These are phyloP conservation scores for Paraphoma sp. DNA, from an alignment of 2,329 filamentous ascomycete genomes.

Conservation along the genomic window DNA sequence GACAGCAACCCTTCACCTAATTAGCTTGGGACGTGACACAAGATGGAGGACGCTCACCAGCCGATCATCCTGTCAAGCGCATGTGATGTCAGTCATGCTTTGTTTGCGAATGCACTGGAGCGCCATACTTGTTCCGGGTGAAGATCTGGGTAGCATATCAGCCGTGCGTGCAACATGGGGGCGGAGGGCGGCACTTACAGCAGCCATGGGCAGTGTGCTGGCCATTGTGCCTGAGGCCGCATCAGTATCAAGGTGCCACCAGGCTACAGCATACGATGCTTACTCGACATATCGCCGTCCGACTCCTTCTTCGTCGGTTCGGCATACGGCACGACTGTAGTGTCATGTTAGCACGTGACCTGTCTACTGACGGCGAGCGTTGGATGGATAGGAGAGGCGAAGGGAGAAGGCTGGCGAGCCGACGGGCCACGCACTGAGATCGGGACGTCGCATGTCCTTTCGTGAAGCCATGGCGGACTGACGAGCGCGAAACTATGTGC, in stretches of 20 bases:
- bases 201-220: conserved; percentile 92
- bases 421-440: conserved; percentile 66
- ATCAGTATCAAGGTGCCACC: conserved; percentile 5
- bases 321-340: conserved; percentile 84
- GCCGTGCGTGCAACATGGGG: conserved; percentile 31
- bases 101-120: conserved; percentile 10
- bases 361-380: conserved; percentile 1
- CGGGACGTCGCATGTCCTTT: conserved; percentile 77
- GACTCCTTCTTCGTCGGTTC: conserved; percentile 72
- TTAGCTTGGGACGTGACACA: conserved; percentile 17
- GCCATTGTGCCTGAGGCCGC: conserved; percentile 61
- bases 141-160: conserved; percentile 69
- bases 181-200: conserved; percentile 58
- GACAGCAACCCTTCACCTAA: conserved; percentile 67
- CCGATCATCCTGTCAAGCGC: conserved; percentile 63
- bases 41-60: conserved; percentile 55
- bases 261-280: conserved; percentile 26
- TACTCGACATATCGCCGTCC: conserved; percentile 74
- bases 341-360: conserved; percentile 39
- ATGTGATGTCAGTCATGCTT: conserved; percentile 22
- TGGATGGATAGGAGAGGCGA: neutral
- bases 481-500: conserved; percentile 11
- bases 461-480: conserved; percentile 65
- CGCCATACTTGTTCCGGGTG: conserved; percentile 78
- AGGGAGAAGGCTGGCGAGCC: neutral